A percentile compares a stretch with the other conserved stretches of the same genome.
These are phyloP conservation scores for Margaritispora aquatica DNA, from an alignment of 495 filamentous ascomycete species.

Conservation along the genomic window DNA sequence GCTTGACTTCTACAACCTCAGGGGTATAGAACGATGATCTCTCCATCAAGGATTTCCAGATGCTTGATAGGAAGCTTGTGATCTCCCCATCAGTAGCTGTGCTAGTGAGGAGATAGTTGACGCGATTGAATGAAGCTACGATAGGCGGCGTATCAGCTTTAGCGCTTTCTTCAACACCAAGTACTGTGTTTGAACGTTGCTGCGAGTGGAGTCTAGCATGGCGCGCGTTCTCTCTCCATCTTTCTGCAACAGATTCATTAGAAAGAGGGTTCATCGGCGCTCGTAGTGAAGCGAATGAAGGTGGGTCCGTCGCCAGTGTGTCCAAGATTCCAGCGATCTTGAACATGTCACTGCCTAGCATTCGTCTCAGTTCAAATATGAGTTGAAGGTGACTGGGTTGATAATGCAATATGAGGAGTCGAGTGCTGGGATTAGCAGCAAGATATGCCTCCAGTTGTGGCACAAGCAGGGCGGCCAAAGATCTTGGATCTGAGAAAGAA, in stretches of 20 bases:
- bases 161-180: neutral
- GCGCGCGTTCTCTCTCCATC: neutral
- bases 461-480: slow-evolving; percentile 23
- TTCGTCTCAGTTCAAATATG: slow-evolving; percentile 19
- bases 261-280: slow-evolving; percentile 13
- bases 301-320: slow-evolving; percentile 19
- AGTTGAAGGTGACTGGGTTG: slow-evolving; percentile 10
- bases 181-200: neutral
- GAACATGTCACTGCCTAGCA: slow-evolving; percentile 20
- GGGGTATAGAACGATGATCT: slow-evolving; percentile 20
- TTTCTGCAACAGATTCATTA: slow-evolving; percentile 11
- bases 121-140: slow-evolving; percentile 17
- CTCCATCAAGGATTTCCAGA: slow-evolving; percentile 19
- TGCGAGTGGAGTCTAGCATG: neutral
- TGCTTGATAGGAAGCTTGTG: slow-evolving; percentile 18
- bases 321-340: slow-evolving; percentile 25
- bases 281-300: slow-evolving; percentile 10
- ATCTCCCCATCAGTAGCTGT: slow-evolving; percentile 23
- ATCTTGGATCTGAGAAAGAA: slow-evolving; percentile 16
- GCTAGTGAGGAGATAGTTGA: slow-evolving; percentile 22
- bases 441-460: slow-evolving; percentile 26
- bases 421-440: slow-evolving; percentile 14
- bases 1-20: slow-evolving; percentile 13
- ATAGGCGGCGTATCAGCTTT: neutral
- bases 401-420: slow-evolving; percentile 23